Evolutionary conservation across 345 rosid species (phyloP).

Genomic region (Pseudoturritis turrita): DNA sequence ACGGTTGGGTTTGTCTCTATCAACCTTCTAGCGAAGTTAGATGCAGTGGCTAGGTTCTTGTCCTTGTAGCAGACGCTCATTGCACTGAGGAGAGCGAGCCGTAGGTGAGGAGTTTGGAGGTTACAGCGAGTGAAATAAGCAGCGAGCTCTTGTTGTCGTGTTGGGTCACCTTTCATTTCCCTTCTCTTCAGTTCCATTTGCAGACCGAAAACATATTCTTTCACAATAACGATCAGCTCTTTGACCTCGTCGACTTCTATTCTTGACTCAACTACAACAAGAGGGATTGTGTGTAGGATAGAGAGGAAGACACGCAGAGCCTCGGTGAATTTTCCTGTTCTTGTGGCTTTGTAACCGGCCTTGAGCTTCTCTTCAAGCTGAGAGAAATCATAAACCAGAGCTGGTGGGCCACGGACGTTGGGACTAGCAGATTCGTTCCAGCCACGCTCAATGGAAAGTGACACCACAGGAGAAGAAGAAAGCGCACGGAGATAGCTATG

Average conservation of each 20-base stretch:
- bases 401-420: slow-evolving; percentile 73
- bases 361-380: slow-evolving; percentile 78
- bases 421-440: slow-evolving; percentile 72
- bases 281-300: slow-evolving; percentile 80
- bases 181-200: slow-evolving; percentile 73
- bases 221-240: slow-evolving; percentile 57
- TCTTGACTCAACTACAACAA: slow-evolving; percentile 79
- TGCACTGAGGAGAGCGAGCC: slow-evolving; percentile 67
- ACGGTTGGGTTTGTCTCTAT: slow-evolving; percentile 69
- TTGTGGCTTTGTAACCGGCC: slow-evolving; percentile 79
- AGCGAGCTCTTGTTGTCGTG: slow-evolving; percentile 83
- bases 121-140: slow-evolving; percentile 88
- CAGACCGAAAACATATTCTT: slow-evolving; percentile 73
- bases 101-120: slow-evolving; percentile 65
- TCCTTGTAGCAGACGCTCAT: slow-evolving; percentile 67
- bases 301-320: slow-evolving; percentile 60
- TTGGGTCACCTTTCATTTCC: slow-evolving; percentile 56
- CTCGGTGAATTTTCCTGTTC: slow-evolving; percentile 56
- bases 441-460: slow-evolving; percentile 72
- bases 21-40: slow-evolving; percentile 68
- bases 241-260: slow-evolving; percentile 92
- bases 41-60: slow-evolving; percentile 65
- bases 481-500: too few relatives aligned
- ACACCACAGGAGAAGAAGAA: slow-evolving; percentile 66
- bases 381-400: slow-evolving; percentile 57